Conservation (phyloP, 345 rosid genomes). For the Atalantia buxifolia region DNA sequence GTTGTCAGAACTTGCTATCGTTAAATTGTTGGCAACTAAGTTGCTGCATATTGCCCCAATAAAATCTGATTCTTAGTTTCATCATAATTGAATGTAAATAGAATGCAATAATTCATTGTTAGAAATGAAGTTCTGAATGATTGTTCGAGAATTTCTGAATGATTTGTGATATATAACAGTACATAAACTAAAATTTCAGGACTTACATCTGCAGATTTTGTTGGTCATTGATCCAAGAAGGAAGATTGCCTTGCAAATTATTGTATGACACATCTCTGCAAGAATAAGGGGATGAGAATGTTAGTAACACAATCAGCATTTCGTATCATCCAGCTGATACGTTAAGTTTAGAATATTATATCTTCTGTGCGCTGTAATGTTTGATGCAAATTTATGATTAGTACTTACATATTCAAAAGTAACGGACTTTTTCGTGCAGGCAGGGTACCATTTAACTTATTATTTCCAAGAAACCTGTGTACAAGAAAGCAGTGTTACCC, state of each 20-base stretch:
- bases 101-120: not conserved
- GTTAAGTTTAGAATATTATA: too few species aligned
- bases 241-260: constrained; percentile 56
- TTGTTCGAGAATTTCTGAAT: not conserved
- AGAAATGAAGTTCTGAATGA: not conserved
- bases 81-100: not conserved
- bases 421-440: constrained; percentile 43
- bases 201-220: constrained; percentile 50
- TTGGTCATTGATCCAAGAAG: constrained; percentile 53
- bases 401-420: constrained; percentile 56
- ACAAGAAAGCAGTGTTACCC: constrained; percentile 16
- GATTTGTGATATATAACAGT: not conserved
- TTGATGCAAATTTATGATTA: not conserved
- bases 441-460: constrained; percentile 49
- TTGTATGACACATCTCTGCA: constrained; percentile 82
- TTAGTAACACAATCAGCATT: not conserved
- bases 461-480: constrained; percentile 64
- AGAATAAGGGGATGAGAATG: constrained; percentile 1
- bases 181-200: not conserved
- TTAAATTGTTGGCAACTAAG: constrained; percentile 69
- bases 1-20: constrained; percentile 32
- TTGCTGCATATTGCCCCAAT: constrained; percentile 49
- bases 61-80: constrained; percentile 8
- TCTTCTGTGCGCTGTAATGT: too few species aligned
- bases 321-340: too few species aligned